Base-by-base conservation (phyloP, 208 protist species). In the Trypanosomatidae sp. region DNA sequence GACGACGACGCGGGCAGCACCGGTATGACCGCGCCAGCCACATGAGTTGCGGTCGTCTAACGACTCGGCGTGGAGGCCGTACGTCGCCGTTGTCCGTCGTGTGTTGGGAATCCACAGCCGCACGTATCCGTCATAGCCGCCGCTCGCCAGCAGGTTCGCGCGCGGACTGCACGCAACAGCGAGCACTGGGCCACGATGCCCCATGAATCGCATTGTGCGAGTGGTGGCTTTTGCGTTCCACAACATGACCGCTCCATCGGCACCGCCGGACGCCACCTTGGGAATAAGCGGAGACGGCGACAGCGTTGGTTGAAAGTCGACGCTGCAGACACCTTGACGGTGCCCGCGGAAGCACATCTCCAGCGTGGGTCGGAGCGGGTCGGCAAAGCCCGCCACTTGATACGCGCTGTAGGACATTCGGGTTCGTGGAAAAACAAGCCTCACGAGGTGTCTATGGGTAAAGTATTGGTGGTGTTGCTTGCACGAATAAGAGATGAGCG, bases 81-180 rank as follows among this genome's bases (percentile, higher is more conserved):
- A 80, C 9, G 73, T 71, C 55, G 47, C 68, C n/a, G 66, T 55
- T 52, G 72, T 74, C 69, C 84, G 86, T 3, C 86, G 80, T 7
- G 88, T 74, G 25, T 80, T 78, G 0, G 90, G 90, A 17, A 85
- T 71, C 91, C 95, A 97, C 44, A 98, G 64, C 0, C 89, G 90
- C 50, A 94, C 84, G 66, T 93, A 95, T 39, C 92, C 90, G 71
- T 98, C 93, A 65, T 92, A 86, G 9, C 92, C 92, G 36, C 86
- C 82, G 53, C 86, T 92, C 25, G 85, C 91, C 3, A 98, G 47
- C 39, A 94, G 72, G 9, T 84, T 69, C 17, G 85, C 77, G 33
- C 69, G 69, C 17, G 90, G 80, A 69, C 82, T 89, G 73, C 76
- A 86, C 4, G 76, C 74, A 30, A 83, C 83, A 71, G 82, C 84